Base-by-base conservation (phyloP, 192 early-diverging fungal species). In the Dimargaris xerosporica region DNA sequence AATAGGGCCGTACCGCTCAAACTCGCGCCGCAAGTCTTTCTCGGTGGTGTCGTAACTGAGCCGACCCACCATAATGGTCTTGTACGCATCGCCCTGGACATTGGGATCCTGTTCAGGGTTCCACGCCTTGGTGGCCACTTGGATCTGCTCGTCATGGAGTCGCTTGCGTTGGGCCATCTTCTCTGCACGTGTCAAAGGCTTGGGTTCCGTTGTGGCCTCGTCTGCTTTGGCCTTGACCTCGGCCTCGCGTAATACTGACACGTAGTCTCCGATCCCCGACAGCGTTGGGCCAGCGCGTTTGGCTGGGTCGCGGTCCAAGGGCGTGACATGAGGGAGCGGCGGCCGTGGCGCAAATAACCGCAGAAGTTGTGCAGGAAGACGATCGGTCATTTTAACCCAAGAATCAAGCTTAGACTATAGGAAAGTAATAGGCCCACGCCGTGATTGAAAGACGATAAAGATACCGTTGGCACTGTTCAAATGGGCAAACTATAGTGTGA, bases 301-400 rank as follows among this genome's bases (percentile, higher is more conserved):
- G n/a, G 66, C 76, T 3, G 80, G 80, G 52, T 81, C 80, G 46
- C 72, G 66, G 68, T 90, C 89, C 53, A 88, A 62, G 28, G 91
- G 86, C 31, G 78, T 66, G 12, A 77, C 55, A 66, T 79, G 76
- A 21, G 70, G 70, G n/a, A 91, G 75, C 12, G 85, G 83, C 28
- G 91, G 91, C 44, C 91, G 78, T 26, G 91, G 88, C 21, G 83
- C 82, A 75, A 93, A 93, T 21, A 90, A 82, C 51, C 79, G 76
- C 9, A 90, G 67, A 29, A 93, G 74, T 54, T 89, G 79, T 2
- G 86, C 84, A 47, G 86, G 81, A 50, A 85, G 28, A 1, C 34
- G 54, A 34, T 56, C 54, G 19, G 54, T 56, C 54, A 56, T 56
- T 39, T 39, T 39, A 39, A 39, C 34, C 2, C 2, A 39, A 39